A percentile compares a stretch with the other conserved stretches of the same genome.
phyloP scores from a whole-genome alignment of 495 filamentous ascomycete genomes.

The Aspergillus sclerotioniger region DNA sequence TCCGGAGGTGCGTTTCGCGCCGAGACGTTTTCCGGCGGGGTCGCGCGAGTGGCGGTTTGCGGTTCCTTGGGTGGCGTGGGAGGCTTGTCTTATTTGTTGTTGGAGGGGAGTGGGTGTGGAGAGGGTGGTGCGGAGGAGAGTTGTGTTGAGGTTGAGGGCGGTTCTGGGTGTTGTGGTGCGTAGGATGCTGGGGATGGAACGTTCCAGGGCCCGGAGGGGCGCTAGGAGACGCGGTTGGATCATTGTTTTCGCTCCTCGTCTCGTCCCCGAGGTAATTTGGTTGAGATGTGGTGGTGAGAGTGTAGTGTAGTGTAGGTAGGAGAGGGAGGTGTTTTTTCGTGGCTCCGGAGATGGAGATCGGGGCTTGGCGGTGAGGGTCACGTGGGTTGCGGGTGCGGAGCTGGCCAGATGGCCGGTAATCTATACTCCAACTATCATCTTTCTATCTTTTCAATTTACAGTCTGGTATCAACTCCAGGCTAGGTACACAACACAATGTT shows the following conservation, averaged over 20 bases:
- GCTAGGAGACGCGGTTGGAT: slow-evolving; percentile 44
- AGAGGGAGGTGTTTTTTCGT: neutral
- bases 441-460: no score
- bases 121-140: slow-evolving; percentile 25
- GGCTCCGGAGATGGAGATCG: no score
- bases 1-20: slow-evolving; percentile 87
- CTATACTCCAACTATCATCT: no score
- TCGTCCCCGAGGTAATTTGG: no score
- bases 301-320: slow-evolving; percentile 3
- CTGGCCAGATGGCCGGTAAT: no score
- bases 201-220: slow-evolving; percentile 41
- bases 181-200: slow-evolving; percentile 29
- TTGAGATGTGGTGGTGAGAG: slow-evolving; percentile 18
- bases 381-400: no score
- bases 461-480: no score
- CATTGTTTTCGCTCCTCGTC: slow-evolving; percentile 25
- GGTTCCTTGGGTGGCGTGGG: slow-evolving; percentile 82
- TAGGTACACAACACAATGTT: slow-evolving; percentile 24
- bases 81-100: slow-evolving; percentile 67
- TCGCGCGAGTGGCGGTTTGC: slow-evolving; percentile 80
- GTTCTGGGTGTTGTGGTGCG: slow-evolving; percentile 27
- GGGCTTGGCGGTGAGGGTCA: no score
- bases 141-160: slow-evolving; percentile 18
- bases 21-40: slow-evolving; percentile 87
- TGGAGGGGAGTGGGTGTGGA: slow-evolving; percentile 30